Percentiles rank a stretch among this genome's conserved stretches.
Conservation (phyloP, 2,329 filamentous ascomycete species). For the Arthrobotrys iridis region DNA sequence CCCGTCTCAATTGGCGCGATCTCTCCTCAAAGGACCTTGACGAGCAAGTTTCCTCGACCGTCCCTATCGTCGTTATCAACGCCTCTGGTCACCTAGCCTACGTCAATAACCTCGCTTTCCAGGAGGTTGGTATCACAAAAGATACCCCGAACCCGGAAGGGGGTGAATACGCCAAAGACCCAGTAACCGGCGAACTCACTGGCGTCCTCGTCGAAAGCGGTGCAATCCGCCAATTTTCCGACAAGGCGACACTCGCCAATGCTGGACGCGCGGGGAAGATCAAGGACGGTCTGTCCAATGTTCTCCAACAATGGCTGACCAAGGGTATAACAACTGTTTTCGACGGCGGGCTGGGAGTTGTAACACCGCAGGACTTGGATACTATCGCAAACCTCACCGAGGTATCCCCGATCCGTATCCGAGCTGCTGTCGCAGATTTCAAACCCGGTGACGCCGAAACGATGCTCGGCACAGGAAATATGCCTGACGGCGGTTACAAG, state of each 20-base stretch:
- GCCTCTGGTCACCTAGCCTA: conserved; percentile 47
- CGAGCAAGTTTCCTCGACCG: conserved; percentile 28
- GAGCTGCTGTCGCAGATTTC: conserved; percentile 26
- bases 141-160: conserved; percentile 25
- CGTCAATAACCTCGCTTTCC: conserved; percentile 35
- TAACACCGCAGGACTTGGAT: neutral
- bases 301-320: conserved; percentile 24
- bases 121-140: conserved; percentile 18
- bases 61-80: conserved; percentile 30
- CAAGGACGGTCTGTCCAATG: neutral
- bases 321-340: conserved; percentile 43
- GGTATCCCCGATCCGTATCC: conserved; percentile 26
- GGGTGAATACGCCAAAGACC: conserved; percentile 34
- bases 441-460: conserved; percentile 26
- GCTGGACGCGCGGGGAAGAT: neutral
- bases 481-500: conserved; percentile 36
- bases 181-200: conserved; percentile 21
- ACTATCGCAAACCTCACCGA: conserved; percentile 29
- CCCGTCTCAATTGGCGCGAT: conserved; percentile 38
- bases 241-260: conserved; percentile 2
- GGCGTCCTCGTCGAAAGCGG: conserved; percentile 42
- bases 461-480: conserved; percentile 11
- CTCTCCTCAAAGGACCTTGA: conserved; percentile 27
- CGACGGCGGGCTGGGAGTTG: conserved; percentile 33
- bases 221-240: conserved; percentile 23